A percentile compares a stretch with the other conserved stretches of the same genome.
Evolutionary conservation across 2,329 filamentous ascomycete genomes (phyloP).

Genomic region (Ceratocystis harringtonii): DNA sequence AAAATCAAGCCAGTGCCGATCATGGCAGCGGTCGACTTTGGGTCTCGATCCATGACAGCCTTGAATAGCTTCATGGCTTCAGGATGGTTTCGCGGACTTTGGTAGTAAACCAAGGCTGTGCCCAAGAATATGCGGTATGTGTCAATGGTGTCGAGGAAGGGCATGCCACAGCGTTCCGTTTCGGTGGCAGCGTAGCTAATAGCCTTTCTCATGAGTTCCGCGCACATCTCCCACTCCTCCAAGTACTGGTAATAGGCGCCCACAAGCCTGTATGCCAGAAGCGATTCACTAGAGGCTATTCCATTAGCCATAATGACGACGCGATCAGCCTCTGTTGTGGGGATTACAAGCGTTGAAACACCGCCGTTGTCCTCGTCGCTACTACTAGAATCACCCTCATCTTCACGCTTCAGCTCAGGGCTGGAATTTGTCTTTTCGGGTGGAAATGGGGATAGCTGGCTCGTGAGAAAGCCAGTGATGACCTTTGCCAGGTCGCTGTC

Average conservation of each 20-base stretch:
- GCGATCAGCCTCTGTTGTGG: conserved; percentile 60
- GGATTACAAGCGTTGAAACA: conserved; percentile 37
- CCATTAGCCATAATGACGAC: conserved; percentile 68
- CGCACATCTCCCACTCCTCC: conserved; percentile 71
- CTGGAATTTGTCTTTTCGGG: conserved; percentile 21
- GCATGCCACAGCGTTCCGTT: conserved; percentile 50
- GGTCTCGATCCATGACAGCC: conserved; percentile 59
- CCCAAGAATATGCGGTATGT: conserved; percentile 63
- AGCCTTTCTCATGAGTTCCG: conserved; percentile 65
- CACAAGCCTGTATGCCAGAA: conserved; percentile 70
- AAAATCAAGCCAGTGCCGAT: conserved; percentile 84
- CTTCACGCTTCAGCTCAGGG: conserved; percentile 21
- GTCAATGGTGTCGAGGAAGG: conserved; percentile 55
- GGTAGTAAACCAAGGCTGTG: conserved; percentile 79
- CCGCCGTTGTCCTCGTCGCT: conserved; percentile 44
- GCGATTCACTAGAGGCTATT: conserved; percentile 50
- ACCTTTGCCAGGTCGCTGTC: conserved; percentile 70
- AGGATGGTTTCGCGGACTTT: conserved; percentile 74
- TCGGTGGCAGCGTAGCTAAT: conserved; percentile 45
- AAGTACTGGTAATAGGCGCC: conserved; percentile 69
- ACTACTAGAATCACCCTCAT: conserved; percentile 34
- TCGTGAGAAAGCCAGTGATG: conserved; percentile 66
- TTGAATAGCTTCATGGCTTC: conserved; percentile 83
- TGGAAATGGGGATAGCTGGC: conserved; percentile 71
- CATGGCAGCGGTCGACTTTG: conserved; percentile 62